Evolutionary conservation across 108 stramenopile genomes (phyloP).

Genomic region (Ochromonas danica): DNA sequence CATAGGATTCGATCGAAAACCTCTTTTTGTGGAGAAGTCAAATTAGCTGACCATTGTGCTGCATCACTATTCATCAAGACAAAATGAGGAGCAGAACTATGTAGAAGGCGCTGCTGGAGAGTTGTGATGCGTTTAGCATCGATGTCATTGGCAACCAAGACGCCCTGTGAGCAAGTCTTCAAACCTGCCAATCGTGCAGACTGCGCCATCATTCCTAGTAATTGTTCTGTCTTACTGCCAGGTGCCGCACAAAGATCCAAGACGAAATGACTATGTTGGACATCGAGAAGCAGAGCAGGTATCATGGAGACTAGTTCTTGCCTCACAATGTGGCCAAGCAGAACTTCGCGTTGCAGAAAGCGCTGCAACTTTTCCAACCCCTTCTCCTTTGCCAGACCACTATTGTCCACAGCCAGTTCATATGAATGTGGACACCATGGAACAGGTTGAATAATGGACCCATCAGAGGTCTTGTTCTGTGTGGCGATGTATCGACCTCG

Average conservation of each 20-base stretch:
- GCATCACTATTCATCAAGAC: neutral
- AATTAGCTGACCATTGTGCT: conserved; percentile 29
- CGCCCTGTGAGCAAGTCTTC: conserved; percentile 12
- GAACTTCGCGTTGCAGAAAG: conserved; percentile 22
- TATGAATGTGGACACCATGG: neutral
- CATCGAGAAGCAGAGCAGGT: conserved; percentile 36
- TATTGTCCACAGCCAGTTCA: neutral
- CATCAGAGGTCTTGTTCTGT: neutral
- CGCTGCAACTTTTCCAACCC: conserved; percentile 5
- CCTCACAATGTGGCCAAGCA: conserved; percentile 39
- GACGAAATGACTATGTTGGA: conserved; percentile 40
- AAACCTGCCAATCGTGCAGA: too few species aligned
- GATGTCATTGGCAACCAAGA: conserved; percentile 76
- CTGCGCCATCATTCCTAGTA: conserved; percentile 8
- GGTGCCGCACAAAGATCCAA: conserved; percentile 80
- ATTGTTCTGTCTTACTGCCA: conserved; percentile 77
- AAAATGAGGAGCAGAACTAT: neutral
- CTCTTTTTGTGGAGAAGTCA: conserved; percentile 7
- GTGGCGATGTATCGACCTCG: neutral
- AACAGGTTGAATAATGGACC: neutral
- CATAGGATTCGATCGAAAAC: conserved; percentile 65
- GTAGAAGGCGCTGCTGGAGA: conserved; percentile 57
- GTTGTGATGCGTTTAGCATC: conserved; percentile 63
- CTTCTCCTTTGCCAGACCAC: neutral
- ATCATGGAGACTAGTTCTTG: conserved; percentile 41